Evolutionary conservation across 306 rosid species (phyloP).

Genomic region (Dryas drummondii): DNA sequence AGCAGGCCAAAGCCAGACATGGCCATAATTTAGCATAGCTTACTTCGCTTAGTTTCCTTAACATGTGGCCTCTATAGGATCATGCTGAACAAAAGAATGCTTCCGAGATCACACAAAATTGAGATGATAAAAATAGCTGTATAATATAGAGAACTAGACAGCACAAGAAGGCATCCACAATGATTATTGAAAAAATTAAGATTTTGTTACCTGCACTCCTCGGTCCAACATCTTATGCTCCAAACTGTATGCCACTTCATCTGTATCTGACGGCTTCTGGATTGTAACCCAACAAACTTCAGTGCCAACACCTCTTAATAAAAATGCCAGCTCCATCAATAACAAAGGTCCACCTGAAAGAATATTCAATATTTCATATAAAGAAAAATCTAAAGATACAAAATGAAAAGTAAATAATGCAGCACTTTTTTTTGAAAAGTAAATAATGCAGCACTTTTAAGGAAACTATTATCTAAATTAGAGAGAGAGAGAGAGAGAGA

Average conservation of each 20-base stretch:
- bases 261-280: constrained; percentile 51
- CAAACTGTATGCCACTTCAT: constrained; percentile 58
- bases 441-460: neutral
- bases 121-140: neutral
- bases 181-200: neutral
- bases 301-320: constrained; percentile 71
- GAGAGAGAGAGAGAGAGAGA: neutral
- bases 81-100: neutral
- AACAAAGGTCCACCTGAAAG: constrained; percentile 70
- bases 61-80: neutral
- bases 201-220: constrained; percentile 64
- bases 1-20: neutral
- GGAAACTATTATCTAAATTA: neutral
- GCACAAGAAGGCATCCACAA: constrained; percentile 1
- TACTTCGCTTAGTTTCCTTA: constrained; percentile 1
- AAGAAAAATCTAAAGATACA: neutral
- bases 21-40: neutral
- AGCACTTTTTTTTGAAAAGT: neutral
- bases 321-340: constrained; percentile 81
- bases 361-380: neutral
- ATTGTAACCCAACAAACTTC: constrained; percentile 74
- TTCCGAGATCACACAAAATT: neutral
- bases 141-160: neutral
- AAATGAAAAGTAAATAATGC: neutral
- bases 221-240: constrained; percentile 72